These are phyloP conservation scores for Albatrellus ellisii DNA, from an alignment of 768 basidiomycete genomes.

Conservation along the genomic window DNA sequence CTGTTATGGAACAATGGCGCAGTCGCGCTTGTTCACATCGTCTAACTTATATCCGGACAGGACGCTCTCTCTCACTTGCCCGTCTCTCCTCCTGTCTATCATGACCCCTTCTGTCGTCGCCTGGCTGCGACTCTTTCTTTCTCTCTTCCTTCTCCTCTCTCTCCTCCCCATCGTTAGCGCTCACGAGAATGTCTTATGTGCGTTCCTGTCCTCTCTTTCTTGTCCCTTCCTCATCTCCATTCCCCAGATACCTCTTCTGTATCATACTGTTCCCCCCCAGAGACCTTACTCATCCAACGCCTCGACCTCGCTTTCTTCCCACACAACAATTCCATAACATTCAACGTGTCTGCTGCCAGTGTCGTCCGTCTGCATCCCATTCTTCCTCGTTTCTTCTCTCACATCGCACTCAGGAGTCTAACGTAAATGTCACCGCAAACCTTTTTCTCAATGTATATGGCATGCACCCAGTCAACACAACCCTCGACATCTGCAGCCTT, in stretches of 20 bases:
- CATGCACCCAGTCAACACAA: slow-evolving; percentile 65
- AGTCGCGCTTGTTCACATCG: background rate
- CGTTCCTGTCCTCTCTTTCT: slow-evolving; percentile 19
- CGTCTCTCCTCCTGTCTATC: slow-evolving; percentile 40
- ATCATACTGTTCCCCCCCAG: slow-evolving; percentile 75
- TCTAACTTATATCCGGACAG: slow-evolving; percentile 8
- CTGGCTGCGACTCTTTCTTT: slow-evolving; percentile 50
- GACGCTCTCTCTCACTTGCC: background rate
- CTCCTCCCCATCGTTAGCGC: slow-evolving; percentile 29
- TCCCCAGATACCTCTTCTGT: slow-evolving; percentile 71
- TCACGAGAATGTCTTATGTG: slow-evolving; percentile 47
- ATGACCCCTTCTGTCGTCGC: too few species aligned
- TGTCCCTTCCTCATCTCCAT: slow-evolving; percentile 7
- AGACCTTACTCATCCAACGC: slow-evolving; percentile 65
- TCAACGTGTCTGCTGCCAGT: slow-evolving; percentile 78
- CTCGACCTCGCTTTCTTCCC: slow-evolving; percentile 66
- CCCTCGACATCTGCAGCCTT: slow-evolving; percentile 75
- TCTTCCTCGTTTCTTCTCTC: slow-evolving; percentile 8
- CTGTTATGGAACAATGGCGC: slow-evolving; percentile 13
- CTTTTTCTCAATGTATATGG: slow-evolving; percentile 84
- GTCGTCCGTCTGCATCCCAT: slow-evolving; percentile 42
- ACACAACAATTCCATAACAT: slow-evolving; percentile 58
- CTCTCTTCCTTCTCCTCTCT: slow-evolving; percentile 22
- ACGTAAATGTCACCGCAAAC: slow-evolving; percentile 74
- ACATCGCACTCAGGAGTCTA: slow-evolving; percentile 35